Base-by-base conservation (phyloP, 2,329 filamentous ascomycete species). In the Plenodomus tracheiphilus region DNA sequence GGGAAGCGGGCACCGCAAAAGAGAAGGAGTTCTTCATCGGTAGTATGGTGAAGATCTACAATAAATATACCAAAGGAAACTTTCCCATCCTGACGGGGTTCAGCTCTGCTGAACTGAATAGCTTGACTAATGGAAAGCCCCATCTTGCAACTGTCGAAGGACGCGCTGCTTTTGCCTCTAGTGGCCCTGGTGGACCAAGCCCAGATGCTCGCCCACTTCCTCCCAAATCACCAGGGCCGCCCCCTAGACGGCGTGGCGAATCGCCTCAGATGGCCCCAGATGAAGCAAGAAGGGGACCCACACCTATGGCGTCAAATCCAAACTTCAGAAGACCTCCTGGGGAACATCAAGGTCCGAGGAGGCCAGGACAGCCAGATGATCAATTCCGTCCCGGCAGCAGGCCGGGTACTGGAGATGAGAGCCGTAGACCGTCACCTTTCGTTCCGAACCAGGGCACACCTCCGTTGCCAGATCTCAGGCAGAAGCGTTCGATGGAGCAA, bases 11-110 rank as follows among this genome's bases (percentile, higher is more conserved):
- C 57, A 94, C 90, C 1, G 83, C 89, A 44, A 97, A 97, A 76
- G 94, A 99, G 75, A 97, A 97, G 79, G 93, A 96, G 69, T 97
- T 97, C 75, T 99, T 99, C 74, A 94, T 99, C 65, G 91, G 89
- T 28, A 97, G 92, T 72, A 76, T 97, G 61, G 85, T 97, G 67
- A 99, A 97, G 74, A 97, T 99, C 58, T 99, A 89, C 71, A 86
- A 86, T 63, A 99, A 97, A 74, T 99, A 97, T 69, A 97, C 94
- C 1, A 66, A 66, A 49, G 62, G 62, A 11, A 88, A 86, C 64
- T 75, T 85, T 25, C 94, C 94, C 2, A 83, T 88, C 49, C 79
- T 99, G 43, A 77, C 83, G 46, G 93, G 93, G 7, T 97, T 99
- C 69, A 89, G 93, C 61, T 80, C 84, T 43, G 83, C 81, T 51